Base-by-base conservation (phyloP, 768 basidiomycete species). In the Pisolithus tinctorius region DNA sequence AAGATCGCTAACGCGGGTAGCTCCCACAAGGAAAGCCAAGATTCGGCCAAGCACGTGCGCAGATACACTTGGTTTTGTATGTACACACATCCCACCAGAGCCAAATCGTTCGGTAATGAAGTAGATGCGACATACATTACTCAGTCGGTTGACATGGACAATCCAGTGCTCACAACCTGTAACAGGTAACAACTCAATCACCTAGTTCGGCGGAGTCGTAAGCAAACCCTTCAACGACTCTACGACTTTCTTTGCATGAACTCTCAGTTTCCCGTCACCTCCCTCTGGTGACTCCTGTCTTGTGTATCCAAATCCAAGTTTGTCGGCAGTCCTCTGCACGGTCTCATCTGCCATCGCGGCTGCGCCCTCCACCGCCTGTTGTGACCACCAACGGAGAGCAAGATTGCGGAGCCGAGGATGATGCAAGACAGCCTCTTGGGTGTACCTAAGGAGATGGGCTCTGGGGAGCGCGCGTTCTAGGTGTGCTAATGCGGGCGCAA, bases 401-500 rank as follows among this genome's bases (percentile, higher is more conserved):
- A 73, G 74, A 9, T 67, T 68, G 8, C 79, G 75, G 11, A 81
- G 68, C 27, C 65, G 63, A 1, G 78, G 76, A 6, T 71, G 59
- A 31, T 86, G 78, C 74, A 82, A 72, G 26, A 80, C 67, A 2
- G 83, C 78, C 37, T 78, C 81, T 41, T 73, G 76, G 2, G 76
- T 69, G 58, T 81, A 79, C 58, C 79, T 79, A 51, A 82, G 66
- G 37, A 83, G 71, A 52, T 80, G 77, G 8, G 82, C 63, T 0
- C 79, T 73, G 14, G 73, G 69, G 2, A 81, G 60, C 50, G 58
- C 72, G 47, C 60, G 72, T 55, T 68, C 69, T 49, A 68, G 63
- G 48, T 52, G 62, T 63, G 58, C 57, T 6, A 60, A 65, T 41
- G 59, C 57, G 46, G 55, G 51, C 7, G 55, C 49, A 14, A 66